Conservation (phyloP, 202 grass and related monocot genomes). For the Hordeum pubiflorum region DNA sequence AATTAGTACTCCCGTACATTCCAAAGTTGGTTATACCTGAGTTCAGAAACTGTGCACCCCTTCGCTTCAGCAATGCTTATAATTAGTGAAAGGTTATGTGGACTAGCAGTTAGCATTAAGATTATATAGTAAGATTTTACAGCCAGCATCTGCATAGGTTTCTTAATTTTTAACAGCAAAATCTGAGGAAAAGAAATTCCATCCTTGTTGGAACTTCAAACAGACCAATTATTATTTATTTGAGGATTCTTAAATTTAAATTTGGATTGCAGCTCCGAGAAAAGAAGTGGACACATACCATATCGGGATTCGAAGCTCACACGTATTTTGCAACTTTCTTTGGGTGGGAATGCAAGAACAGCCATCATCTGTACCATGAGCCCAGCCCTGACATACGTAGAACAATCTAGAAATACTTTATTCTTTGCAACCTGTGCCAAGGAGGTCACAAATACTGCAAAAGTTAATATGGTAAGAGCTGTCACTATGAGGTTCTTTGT, state of each 20-base stretch:
- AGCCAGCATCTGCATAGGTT: neutral
- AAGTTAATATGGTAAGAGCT: slow-evolving; percentile 81
- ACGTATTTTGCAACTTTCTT: slow-evolving; percentile 79
- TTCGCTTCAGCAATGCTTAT: neutral
- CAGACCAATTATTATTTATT: neutral
- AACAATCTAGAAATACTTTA: slow-evolving; percentile 88
- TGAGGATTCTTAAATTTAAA: neutral
- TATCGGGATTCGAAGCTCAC: slow-evolving; percentile 91
- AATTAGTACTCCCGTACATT: neutral
- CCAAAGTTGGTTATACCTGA: neutral
- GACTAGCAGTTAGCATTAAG: neutral
- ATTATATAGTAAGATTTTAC: neutral
- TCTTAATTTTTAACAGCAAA: neutral
- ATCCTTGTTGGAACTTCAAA: slow-evolving; percentile 9
- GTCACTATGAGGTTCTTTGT: neutral
- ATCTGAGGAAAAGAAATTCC: neutral
- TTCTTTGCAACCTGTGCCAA: slow-evolving; percentile 87
- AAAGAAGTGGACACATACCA: slow-evolving; percentile 70
- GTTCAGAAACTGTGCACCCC: neutral
- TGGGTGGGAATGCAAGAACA: slow-evolving; percentile 93
- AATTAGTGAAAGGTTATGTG: neutral
- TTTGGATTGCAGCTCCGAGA: slow-evolving; percentile 49
- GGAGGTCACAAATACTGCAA: slow-evolving; percentile 75
- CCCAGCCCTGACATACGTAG: slow-evolving; percentile 63
- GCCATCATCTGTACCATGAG: slow-evolving; percentile 97